Evolutionary conservation across 2,329 filamentous ascomycete species (phyloP).

Genomic region (Didymella glomerata): DNA sequence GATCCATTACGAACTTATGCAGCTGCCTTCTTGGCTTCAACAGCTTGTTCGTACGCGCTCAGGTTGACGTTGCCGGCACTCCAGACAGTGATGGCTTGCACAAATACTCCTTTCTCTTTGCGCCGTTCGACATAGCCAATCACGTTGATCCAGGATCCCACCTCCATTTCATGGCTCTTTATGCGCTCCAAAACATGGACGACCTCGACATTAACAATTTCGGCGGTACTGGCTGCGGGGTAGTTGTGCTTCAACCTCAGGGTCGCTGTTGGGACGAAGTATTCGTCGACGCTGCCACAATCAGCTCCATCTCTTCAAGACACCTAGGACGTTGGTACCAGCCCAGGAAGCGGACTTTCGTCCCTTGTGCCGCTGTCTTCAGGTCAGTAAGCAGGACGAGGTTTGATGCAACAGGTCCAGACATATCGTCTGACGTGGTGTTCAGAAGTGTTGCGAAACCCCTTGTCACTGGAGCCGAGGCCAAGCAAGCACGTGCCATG

Average conservation of each 20-base stretch:
- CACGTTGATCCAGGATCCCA: constrained; percentile 89
- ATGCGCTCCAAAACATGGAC: constrained; percentile 73
- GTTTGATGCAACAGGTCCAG: constrained; percentile 63
- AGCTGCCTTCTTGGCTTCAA: constrained; percentile 28
- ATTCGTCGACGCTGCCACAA: constrained; percentile 64
- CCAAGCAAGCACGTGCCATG: constrained; percentile 22
- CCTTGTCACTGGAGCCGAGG: constrained; percentile 19
- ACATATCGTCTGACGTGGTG: constrained; percentile 36
- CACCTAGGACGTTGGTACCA: constrained; percentile 69
- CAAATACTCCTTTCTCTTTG: constrained; percentile 48
- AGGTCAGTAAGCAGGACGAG: constrained; percentile 60
- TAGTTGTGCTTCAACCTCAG: constrained; percentile 75
- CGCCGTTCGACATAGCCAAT: constrained; percentile 73
- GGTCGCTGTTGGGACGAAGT: constrained; percentile 65
- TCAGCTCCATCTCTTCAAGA: constrained; percentile 21
- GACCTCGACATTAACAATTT: constrained; percentile 72
- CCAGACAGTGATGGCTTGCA: constrained; percentile 84
- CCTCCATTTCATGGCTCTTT: constrained; percentile 67
- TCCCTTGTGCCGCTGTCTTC: constrained; percentile 60
- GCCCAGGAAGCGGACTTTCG: constrained; percentile 91
- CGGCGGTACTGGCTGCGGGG: constrained; percentile 53
- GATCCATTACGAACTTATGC: background rate
- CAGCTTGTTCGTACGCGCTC: constrained; percentile 71
- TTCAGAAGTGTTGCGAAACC: constrained; percentile 10
- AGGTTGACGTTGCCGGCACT: constrained; percentile 76